Evolutionary conservation across 805 yeast genomes (phyloP), one percentile per base, ranked within the genome.

Genomic region (Candida manassasensis): DNA sequence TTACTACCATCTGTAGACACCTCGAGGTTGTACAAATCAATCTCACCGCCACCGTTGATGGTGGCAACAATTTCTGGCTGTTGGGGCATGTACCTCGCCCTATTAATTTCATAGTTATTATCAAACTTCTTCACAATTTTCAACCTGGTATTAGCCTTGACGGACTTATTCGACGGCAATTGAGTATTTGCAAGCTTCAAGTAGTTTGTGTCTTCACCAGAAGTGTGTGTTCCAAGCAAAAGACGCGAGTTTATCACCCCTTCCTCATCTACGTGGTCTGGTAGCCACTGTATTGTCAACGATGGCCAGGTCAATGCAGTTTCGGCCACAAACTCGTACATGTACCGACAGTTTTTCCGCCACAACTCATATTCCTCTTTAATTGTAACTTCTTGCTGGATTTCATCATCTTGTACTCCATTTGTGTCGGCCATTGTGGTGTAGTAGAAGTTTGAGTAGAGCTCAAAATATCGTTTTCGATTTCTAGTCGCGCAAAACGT

Each of bases 271-370:
- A 39, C 31, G 42, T 50, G 44, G 19, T 61, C 63, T 0, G 88
- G 89, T 6, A 81, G 55, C 89, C 93, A 84, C 56, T 84, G 85
- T 4, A 82, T 71, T 1, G 90, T 80, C 33, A 84, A 63, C 2
- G 89, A 79, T 2, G 95, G 94, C 94, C 94, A 84, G 9, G 80
- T 75, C 29, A 84, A 60, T 2, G 83, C 85, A 0, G 90, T 81
- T 50, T 84, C 93, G 32, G 83, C 77, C 21, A 84, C 86, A 52
- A 81, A 84, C 48, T 84, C 88, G 46, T 84, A 84, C 93, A 84
- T 83, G 47, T 71, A 77, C 9, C 84, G 81, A 44, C 89, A 84
- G 49, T 83, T 84, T 50, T 83, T 77, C 40, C 85, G 71, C 95
- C 95, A 84, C 42, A 84, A 56, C 40, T 81, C 78, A 52, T 84